Percentiles rank a stretch among this genome's conserved stretches.
These are phyloP conservation scores for Fusarium bulbicola DNA, from an alignment of 2,329 filamentous ascomycete genomes.

Conservation along the genomic window DNA sequence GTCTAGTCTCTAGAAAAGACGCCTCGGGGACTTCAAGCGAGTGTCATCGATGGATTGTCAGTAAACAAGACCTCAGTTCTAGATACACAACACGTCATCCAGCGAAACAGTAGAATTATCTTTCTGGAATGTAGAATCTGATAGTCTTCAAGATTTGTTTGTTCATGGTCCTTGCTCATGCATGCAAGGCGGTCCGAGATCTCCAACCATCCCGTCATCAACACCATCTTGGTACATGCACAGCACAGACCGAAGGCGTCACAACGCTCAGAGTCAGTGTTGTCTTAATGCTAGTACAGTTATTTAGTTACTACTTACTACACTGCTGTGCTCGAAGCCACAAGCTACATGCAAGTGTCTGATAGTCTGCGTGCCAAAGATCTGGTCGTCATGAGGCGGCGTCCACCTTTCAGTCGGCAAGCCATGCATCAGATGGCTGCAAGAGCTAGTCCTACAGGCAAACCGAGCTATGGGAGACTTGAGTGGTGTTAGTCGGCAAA, in stretches of 20 bases:
- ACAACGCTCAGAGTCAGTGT: neutral
- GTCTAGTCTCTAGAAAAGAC: neutral
- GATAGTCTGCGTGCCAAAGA: neutral
- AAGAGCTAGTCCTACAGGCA: neutral
- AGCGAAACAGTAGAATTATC: accelerated
- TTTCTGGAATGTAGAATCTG: neutral
- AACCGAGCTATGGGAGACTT: neutral
- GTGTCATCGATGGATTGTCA: neutral
- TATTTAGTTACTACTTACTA: neutral
- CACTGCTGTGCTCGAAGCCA: neutral
- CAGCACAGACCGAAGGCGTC: neutral
- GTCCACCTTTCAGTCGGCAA: neutral
- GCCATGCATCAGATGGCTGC: neutral
- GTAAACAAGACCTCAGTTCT: neutral
- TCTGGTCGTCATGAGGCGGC: neutral
- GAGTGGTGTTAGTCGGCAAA: too few relatives aligned
- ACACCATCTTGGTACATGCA: constrained; percentile 2
- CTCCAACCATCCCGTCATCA: neutral
- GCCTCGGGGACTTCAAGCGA: too few relatives aligned
- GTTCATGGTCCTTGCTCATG: neutral
- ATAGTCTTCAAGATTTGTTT: neutral
- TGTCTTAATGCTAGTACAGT: accelerated
- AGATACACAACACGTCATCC: neutral
- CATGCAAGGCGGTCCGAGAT: neutral
- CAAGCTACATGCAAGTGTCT: neutral